These are phyloP conservation scores for Coemansia sp. DNA, from an alignment of 192 early-diverging fungal genomes.

Conservation along the genomic window DNA sequence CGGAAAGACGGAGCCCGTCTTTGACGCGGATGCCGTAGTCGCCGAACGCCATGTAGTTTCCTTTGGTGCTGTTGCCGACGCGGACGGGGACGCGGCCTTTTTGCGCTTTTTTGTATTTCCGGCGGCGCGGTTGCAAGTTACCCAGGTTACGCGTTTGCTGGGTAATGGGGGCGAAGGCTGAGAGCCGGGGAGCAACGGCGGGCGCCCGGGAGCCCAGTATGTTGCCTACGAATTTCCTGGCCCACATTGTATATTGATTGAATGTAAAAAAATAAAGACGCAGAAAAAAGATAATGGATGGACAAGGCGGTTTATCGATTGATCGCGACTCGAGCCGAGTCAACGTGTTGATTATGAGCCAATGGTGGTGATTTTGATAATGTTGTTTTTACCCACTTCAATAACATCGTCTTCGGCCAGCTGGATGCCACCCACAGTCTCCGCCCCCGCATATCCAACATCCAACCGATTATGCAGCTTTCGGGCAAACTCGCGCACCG, in stretches of 20 bases:
- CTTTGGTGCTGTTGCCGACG: slow-evolving; percentile 80
- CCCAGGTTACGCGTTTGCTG: slow-evolving; percentile 55
- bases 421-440: slow-evolving; percentile 73
- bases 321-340: not conserved
- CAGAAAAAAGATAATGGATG: not conserved
- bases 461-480: slow-evolving; percentile 55
- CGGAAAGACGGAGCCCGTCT: slow-evolving; percentile 76
- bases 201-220: slow-evolving; percentile 5
- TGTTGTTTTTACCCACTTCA: slow-evolving; percentile 44
- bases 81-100: slow-evolving; percentile 84
- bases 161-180: not conserved
- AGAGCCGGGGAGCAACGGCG: not conserved
- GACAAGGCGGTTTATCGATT: not conserved
- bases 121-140: slow-evolving; percentile 73
- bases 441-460: slow-evolving; percentile 66
- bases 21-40: slow-evolving; percentile 90
- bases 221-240: slow-evolving; percentile 29
- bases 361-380: slow-evolving; percentile 25
- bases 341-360: not conserved
- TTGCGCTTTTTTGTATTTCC: slow-evolving; percentile 83
- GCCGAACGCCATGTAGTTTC: slow-evolving; percentile 83
- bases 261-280: not conserved
- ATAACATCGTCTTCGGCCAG: slow-evolving; percentile 54
- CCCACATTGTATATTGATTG: slow-evolving; percentile 31
- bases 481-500: slow-evolving; percentile 71